Base-by-base conservation (phyloP, 1,284 basidiomycete genomes). In the Boletus mariae region DNA sequence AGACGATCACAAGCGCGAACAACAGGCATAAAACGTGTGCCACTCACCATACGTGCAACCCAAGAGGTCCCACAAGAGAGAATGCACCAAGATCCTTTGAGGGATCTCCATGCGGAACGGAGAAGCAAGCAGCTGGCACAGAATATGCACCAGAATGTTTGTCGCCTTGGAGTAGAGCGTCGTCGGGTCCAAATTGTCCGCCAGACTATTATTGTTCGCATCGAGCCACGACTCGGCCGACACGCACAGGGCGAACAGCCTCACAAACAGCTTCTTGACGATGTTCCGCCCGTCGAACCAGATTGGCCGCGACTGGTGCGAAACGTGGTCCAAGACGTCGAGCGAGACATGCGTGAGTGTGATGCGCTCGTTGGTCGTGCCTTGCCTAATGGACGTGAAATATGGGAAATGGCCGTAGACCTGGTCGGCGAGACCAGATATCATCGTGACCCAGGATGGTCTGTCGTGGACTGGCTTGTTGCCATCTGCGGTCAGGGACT, bases 161-260 rank as follows among this genome's bases (percentile, higher is more conserved):
- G 70, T 63, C 9, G 73, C 71, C 51, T 70, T 72, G 10, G 64
- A 61, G 50, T 71, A 71, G 29, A 82, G 59, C 5, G 67, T 67
- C 4, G 65, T 62, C 1, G 79, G 78, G 28, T 69, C 69, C 31
- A 68, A 64, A 48, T 75, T 67, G n/a, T 64, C 73, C 10, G 64
- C 67, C 32, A 74, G 60, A 23, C 53, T 59, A 11, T 68, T 59
- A 20, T 73, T 68, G 32, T 73, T 69, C 20, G 71, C 68, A 41
- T 80, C 77, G 37, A 75, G 65, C 82, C 87, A 89, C 15, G 75
- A 64, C 54, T 85, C 83, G 43, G 87, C 69, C 2, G 75, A 74
- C 47, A 73, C 63, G 58, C 78, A 80, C 31, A 87, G 72, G 31
- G 75, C 75, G 5, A 86, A 63, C 38, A 89, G 62, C 44, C 75